Percentiles rank a stretch among this genome's conserved stretches.
phyloP scores from a whole-genome alignment of 108 stramenopile genomes.

The Cyclotella sp. region DNA sequence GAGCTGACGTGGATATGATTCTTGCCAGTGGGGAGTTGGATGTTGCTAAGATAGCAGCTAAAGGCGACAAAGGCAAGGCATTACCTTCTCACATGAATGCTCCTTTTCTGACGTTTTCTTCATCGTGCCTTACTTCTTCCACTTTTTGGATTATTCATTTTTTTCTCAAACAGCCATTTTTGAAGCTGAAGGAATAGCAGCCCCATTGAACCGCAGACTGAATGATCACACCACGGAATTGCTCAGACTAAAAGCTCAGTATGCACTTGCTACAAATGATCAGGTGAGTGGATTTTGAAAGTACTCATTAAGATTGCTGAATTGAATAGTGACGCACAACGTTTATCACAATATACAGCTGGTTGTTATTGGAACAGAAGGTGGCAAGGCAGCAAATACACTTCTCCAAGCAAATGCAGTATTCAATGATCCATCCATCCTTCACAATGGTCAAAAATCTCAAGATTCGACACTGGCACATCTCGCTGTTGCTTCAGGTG shows the following conservation, averaged over 20 bases:
- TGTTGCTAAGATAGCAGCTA: constrained; percentile 27
- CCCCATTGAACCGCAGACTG: constrained; percentile 32
- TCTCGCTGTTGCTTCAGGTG: constrained; percentile 20
- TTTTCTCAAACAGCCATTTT: constrained; percentile 20
- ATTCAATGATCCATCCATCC: constrained; percentile 8
- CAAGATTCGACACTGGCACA: constrained; percentile 9
- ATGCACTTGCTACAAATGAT: constrained; percentile 32
- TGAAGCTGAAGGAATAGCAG: constrained; percentile 37
- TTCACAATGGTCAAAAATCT: constrained; percentile 10
- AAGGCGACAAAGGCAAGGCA: constrained; percentile 28
- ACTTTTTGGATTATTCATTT: not conserved
- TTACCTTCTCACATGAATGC: not conserved
- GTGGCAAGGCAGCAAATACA: constrained; percentile 28
- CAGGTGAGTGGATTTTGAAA: constrained; percentile 9
- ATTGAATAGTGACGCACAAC: not conserved
- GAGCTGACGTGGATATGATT: constrained; percentile 33
- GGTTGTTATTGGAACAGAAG: constrained; percentile 32
- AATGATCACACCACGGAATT: constrained; percentile 30
- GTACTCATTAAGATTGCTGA: not conserved
- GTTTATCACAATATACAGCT: constrained; percentile 23
- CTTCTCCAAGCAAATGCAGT: constrained; percentile 34
- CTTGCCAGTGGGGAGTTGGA: constrained; percentile 34
- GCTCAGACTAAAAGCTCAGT: constrained; percentile 30
- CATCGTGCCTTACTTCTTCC: not conserved
- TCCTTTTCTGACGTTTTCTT: not conserved